Conservation (phyloP, 2,329 filamentous ascomycete genomes). For the Lachnellula arida region DNA sequence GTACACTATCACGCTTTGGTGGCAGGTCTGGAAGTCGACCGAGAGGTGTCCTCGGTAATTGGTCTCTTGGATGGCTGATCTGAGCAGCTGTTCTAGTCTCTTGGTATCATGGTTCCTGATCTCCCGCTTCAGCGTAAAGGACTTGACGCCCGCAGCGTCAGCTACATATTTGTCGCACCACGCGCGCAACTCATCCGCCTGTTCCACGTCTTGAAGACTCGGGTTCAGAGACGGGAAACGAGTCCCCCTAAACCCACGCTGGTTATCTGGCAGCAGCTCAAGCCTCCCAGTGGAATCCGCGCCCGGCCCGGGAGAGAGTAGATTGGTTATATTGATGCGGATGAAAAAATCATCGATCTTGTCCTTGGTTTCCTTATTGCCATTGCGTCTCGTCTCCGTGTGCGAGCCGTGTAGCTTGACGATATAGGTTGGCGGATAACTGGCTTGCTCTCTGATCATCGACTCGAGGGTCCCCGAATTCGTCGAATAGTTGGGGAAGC, state of each 20-base stretch:
- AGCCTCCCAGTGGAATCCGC: slow-evolving; percentile 37
- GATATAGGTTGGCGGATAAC: slow-evolving; percentile 25
- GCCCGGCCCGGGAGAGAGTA: slow-evolving; percentile 46
- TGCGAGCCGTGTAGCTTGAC: slow-evolving; percentile 32
- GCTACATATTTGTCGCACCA: slow-evolving; percentile 68
- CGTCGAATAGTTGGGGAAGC: slow-evolving; percentile 26
- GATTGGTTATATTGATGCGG: slow-evolving; percentile 52
- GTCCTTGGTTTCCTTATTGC: slow-evolving; percentile 43
- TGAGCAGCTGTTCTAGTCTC: slow-evolving; percentile 47
- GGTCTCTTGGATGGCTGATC: slow-evolving; percentile 54
- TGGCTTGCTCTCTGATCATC: slow-evolving; percentile 26
- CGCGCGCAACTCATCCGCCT: slow-evolving; percentile 7
- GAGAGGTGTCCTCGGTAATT: slow-evolving; percentile 61
- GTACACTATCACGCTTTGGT: slow-evolving; percentile 57
- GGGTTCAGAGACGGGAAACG: slow-evolving; percentile 48
- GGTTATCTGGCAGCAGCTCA: slow-evolving; percentile 51
- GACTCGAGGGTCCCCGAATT: slow-evolving; percentile 18
- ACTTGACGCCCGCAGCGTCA: slow-evolving; percentile 52
- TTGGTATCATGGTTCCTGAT: slow-evolving; percentile 58
- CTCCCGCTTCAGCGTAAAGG: slow-evolving; percentile 46
- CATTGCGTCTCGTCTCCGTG: slow-evolving; percentile 23
- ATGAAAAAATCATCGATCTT: slow-evolving; percentile 56
- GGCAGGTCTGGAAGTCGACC: slow-evolving; percentile 55
- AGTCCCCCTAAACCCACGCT: slow-evolving; percentile 62
- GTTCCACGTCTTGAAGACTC: slow-evolving; percentile 29